A percentile compares a stretch with the other conserved stretches of the same genome.
phyloP scores from a whole-genome alignment of 768 basidiomycete genomes.

The Boletus huronensis region DNA sequence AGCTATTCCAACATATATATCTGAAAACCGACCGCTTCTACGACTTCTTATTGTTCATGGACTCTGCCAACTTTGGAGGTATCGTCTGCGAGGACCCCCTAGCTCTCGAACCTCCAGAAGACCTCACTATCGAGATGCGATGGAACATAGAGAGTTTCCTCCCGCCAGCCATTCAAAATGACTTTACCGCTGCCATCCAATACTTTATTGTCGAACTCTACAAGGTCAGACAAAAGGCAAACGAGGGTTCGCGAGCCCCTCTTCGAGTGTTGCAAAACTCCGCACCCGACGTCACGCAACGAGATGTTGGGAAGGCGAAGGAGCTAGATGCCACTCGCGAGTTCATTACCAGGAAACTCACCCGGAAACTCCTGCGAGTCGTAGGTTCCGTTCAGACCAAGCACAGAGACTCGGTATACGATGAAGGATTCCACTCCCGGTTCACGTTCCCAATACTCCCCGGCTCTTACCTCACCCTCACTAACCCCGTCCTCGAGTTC shows the following conservation, averaged over 20 bases:
- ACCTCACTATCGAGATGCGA: slow-evolving; percentile 72
- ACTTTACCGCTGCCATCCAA: slow-evolving; percentile 71
- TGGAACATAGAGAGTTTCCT: slow-evolving; percentile 95
- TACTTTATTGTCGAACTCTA: slow-evolving; percentile 86
- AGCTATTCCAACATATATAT: slow-evolving; percentile 91
- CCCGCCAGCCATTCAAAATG: slow-evolving; percentile 72
- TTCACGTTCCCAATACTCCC: slow-evolving; percentile 85
- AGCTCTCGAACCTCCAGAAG: slow-evolving; percentile 63
- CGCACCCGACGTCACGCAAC: slow-evolving; percentile 60
- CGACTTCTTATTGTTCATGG: slow-evolving; percentile 95
- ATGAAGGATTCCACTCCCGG: slow-evolving; percentile 48
- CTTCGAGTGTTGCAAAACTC: slow-evolving; percentile 67
- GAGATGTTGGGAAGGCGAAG: slow-evolving; percentile 61
- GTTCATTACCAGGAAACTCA: slow-evolving; percentile 78
- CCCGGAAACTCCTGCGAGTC: slow-evolving; percentile 69
- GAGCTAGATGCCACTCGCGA: slow-evolving; percentile 68
- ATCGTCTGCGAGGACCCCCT: slow-evolving; percentile 80
- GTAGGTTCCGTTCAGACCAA: slow-evolving; percentile 62
- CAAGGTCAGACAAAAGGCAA: slow-evolving; percentile 63
- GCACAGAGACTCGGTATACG: slow-evolving; percentile 55
- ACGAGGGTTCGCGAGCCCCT: slow-evolving; percentile 60
- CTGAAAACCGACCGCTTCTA: slow-evolving; percentile 86
- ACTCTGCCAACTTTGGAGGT: slow-evolving; percentile 87
- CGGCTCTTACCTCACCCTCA: slow-evolving; percentile 76
- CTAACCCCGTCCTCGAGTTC: slow-evolving; percentile 83